A percentile compares a stretch with the other conserved stretches of the same genome.
Evolutionary conservation across 352 stramenopile species (phyloP).

Genomic region (Elongisporangium prolatum): DNA sequence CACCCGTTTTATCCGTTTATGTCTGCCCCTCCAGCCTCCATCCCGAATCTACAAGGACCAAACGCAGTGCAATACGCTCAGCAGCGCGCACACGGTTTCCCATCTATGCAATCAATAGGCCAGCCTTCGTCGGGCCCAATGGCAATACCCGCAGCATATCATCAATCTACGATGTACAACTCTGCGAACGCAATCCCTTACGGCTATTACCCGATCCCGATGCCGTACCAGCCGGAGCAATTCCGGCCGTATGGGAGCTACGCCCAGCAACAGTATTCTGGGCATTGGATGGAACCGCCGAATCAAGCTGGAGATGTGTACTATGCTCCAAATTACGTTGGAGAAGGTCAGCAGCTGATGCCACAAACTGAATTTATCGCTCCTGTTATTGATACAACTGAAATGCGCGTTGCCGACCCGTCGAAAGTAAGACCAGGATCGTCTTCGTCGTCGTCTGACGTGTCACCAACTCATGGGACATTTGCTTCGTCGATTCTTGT

Average conservation of each 20-base stretch:
- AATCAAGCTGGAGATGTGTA: background rate
- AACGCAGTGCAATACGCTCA: background rate
- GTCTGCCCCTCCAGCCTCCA: background rate
- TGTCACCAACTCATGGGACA: background rate
- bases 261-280: background rate
- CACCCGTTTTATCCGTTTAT: constrained; percentile 6
- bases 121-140: background rate
- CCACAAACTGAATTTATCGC: background rate
- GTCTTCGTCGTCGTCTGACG: background rate
- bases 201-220: background rate
- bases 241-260: background rate
- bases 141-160: background rate
- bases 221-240: background rate
- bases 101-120: background rate
- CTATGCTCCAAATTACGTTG: background rate
- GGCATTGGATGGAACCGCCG: background rate
- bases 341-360: background rate
- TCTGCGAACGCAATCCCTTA: background rate
- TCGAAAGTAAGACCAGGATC: background rate
- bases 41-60: background rate
- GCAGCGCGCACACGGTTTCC: background rate
- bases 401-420: background rate
- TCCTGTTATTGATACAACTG: background rate
- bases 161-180: background rate
- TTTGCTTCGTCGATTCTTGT: constrained; percentile 32